A percentile compares a stretch with the other conserved stretches of the same genome.
Evolutionary conservation across 2,329 filamentous ascomycete genomes (phyloP).

Genomic region (Trichoderma harzianum): DNA sequence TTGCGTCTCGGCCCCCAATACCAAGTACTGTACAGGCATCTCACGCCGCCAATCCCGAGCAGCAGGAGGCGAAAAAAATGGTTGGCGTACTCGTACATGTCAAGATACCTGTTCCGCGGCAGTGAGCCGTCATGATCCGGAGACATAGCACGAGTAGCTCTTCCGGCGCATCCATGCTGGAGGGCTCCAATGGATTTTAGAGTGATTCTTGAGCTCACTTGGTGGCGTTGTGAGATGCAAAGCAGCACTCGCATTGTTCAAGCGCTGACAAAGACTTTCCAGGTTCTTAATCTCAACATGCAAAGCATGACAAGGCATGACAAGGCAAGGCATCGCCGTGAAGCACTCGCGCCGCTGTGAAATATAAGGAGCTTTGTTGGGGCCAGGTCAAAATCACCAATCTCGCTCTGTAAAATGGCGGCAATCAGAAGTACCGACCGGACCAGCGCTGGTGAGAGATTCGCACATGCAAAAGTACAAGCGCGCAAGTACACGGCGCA

Average conservation of each 20-base stretch:
- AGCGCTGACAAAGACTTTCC: neutral
- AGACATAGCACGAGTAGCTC: neutral
- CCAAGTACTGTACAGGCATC: neutral
- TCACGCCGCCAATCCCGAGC: neutral
- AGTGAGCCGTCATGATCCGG: neutral
- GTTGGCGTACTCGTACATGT: neutral
- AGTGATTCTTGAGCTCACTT: neutral
- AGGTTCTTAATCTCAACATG: neutral
- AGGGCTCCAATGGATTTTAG: neutral
- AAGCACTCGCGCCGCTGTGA: neutral
- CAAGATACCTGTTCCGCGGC: slow-evolving; percentile 1
- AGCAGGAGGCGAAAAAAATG: neutral
- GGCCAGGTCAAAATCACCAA: slow-evolving; percentile 6
- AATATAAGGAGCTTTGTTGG: slow-evolving; percentile 1
- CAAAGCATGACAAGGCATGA: neutral
- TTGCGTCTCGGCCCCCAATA: neutral
- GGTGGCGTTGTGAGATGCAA: neutral
- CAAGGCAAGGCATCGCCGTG: neutral
- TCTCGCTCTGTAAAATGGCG: slow-evolving; percentile 5
- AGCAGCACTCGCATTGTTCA: neutral
- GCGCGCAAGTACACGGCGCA: neutral
- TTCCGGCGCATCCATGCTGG: slow-evolving; percentile 7
- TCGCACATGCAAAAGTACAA: neutral
- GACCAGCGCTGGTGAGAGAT: neutral
- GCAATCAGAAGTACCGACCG: neutral